A percentile compares a stretch with the other conserved stretches of the same genome.
Conservation (phyloP, 2,329 filamentous ascomycete genomes). For the Fusarium tricinctum region DNA sequence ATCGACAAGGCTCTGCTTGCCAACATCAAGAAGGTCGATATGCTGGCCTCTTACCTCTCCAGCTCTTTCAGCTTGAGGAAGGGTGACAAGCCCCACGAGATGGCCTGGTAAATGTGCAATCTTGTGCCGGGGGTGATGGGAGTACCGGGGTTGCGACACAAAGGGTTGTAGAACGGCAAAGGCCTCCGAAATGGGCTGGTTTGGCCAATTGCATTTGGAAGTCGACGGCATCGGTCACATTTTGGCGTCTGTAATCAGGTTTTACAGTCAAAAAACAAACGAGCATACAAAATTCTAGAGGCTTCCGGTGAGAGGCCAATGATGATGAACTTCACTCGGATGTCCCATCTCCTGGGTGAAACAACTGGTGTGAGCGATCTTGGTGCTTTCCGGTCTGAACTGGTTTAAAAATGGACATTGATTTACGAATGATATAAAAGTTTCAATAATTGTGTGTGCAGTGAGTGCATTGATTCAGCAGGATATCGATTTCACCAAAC, state of each 20-base stretch:
- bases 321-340: constrained; percentile 51
- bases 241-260: constrained; percentile 77
- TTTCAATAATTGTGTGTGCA: constrained; percentile 29
- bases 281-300: constrained; percentile 57
- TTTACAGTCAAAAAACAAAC: constrained; percentile 70
- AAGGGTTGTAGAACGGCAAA: constrained; percentile 62
- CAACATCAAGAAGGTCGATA: constrained; percentile 98
- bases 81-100: constrained; percentile 99
- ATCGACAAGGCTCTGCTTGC: constrained; percentile 96
- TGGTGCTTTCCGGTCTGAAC: constrained; percentile 20
- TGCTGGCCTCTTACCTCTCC: constrained; percentile 93
- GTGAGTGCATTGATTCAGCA: neutral
- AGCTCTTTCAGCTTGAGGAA: constrained; percentile 98
- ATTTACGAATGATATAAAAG: constrained; percentile 34
- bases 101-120: constrained; percentile 87
- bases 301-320: constrained; percentile 54
- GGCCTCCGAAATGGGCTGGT: constrained; percentile 67
- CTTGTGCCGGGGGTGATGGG: constrained; percentile 49
- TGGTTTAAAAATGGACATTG: constrained; percentile 40
- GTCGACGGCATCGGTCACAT: constrained; percentile 75
- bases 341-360: constrained; percentile 41
- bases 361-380: constrained; percentile 34
- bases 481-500: constrained; percentile 8
- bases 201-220: constrained; percentile 76
- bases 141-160: constrained; percentile 52